phyloP scores from a whole-genome alignment of 148 eudicot genomes.

The Pouteria glomerata region DNA sequence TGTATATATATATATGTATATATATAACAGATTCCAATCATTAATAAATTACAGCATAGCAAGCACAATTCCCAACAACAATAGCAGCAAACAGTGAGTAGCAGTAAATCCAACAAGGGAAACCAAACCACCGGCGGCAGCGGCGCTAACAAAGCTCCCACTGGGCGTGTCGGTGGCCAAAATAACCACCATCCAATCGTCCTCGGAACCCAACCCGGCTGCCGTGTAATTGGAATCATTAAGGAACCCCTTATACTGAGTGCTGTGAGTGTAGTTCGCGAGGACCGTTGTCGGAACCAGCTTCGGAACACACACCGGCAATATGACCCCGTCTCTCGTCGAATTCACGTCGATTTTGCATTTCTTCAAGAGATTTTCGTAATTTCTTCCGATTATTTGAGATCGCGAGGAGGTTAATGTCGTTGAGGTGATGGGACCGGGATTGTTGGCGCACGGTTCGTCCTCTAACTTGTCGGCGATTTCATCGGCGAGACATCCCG shows the following conservation, averaged over 20 bases:
- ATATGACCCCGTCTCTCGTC: slow-evolving; percentile 48
- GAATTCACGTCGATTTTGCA: slow-evolving; percentile 47
- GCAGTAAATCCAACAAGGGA: neutral
- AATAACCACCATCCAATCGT: slow-evolving; percentile 72
- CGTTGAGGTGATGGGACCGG: slow-evolving; percentile 21
- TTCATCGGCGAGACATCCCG: slow-evolving; percentile 61
- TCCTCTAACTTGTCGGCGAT: slow-evolving; percentile 45
- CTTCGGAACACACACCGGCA: slow-evolving; percentile 64
- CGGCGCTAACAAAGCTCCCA: slow-evolving; percentile 49
- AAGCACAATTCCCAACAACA: slow-evolving; percentile 18
- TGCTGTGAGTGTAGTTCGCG: slow-evolving; percentile 70
- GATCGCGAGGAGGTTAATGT: slow-evolving; percentile 30
- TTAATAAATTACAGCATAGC: slow-evolving; percentile 3
- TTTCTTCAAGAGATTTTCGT: slow-evolving; percentile 44
- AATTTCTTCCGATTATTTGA: slow-evolving; percentile 30
- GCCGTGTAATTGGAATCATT: slow-evolving; percentile 59
- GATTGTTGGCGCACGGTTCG: slow-evolving; percentile 29
- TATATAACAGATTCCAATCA: too few species aligned
- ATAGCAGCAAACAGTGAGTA: neutral
- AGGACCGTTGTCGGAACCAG: slow-evolving; percentile 54
- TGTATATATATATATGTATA: too few species aligned
- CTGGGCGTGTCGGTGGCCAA: slow-evolving; percentile 39
- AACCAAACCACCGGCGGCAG: slow-evolving; percentile 18
- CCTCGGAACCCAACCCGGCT: slow-evolving; percentile 62
- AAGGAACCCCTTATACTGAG: slow-evolving; percentile 31